Evolutionary conservation across 257 asterid genomes (phyloP).

Genomic region (Ilex aquifolium): DNA sequence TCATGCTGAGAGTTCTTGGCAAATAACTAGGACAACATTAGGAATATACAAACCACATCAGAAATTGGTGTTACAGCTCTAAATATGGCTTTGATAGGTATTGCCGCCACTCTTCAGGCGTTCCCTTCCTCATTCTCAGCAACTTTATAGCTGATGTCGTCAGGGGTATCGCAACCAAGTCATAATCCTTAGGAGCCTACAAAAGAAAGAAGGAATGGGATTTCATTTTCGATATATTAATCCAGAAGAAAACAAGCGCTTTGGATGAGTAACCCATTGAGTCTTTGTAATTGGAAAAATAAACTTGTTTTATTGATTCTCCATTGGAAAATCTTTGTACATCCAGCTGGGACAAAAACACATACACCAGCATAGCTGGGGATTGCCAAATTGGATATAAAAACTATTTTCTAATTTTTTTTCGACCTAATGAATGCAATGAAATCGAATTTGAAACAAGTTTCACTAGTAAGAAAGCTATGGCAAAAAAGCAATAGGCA

Average conservation of each 20-base stretch:
- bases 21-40: too few species aligned
- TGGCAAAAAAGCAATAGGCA: neutral
- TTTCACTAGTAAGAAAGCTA: neutral
- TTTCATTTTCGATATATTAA: neutral
- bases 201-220: conserved; percentile 2
- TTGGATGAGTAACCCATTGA: neutral
- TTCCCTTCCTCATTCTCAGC: conserved; percentile 57
- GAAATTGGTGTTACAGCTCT: conserved; percentile 31
- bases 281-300: neutral
- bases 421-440: neutral
- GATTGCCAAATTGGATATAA: neutral
- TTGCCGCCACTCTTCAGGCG: conserved; percentile 85
- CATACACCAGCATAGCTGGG: neutral
- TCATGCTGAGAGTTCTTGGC: too few species aligned
- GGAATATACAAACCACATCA: conserved; percentile 10
- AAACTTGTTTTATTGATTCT: neutral
- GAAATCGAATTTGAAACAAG: neutral
- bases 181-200: conserved; percentile 81
- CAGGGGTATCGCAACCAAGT: conserved; percentile 70
- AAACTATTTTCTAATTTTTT: neutral
- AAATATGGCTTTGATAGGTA: conserved; percentile 57
- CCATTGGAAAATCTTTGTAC: neutral
- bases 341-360: neutral
- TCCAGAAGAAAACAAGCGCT: neutral
- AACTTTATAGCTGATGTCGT: conserved; percentile 54